Base-by-base conservation (phyloP, 2,329 filamentous ascomycete species). In the Fusarium sp. region DNA sequence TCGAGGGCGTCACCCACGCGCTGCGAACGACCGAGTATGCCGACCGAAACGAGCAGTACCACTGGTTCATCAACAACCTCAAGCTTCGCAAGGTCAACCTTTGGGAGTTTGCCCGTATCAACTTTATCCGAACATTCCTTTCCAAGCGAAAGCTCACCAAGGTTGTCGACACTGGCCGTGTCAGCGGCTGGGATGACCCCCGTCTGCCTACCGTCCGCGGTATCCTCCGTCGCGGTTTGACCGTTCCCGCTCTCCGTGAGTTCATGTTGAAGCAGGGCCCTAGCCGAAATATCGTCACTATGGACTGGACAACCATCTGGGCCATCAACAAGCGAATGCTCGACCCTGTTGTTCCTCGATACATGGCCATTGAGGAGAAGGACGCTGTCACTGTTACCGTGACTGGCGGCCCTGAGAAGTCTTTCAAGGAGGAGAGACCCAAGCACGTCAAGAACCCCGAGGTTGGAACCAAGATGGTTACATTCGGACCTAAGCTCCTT, bases 371-470 rank as follows among this genome's bases (percentile, higher is more conserved):
- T 66, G 82, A 88, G 57, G 85, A 88, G 73, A 88, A 91, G 73
- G 86, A 92, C 72, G 84, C 87, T 43, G 93, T 97, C 64, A 90
- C 87, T 75, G 90, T 91, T 21, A 88, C 83, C 7, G 79, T 97
- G 47, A 88, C 83, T 47, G 92, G 92, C 43, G 90, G 87, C 0
- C 90, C 88, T 2, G 83, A 86, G 23, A 82, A 83, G 55, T 82
- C 89, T 6, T 86, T 87, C 75, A 87, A 85, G 20, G 90, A 93
- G 76, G 88, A 96, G 66, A 94, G 92, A 79, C 91, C 92, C 40
- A 91, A 93, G 80, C 94, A 97, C 80, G 89, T 88, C 75, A 98
- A 98, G 87, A 97, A 97, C 82, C 85, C 90, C 42, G 87, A 90
- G 3, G 84, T 97, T 9, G 95, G 95, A 62, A 90, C 83, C 72